Conservation (phyloP, 352 stramenopile species). For the Globisporangium alternatum region DNA sequence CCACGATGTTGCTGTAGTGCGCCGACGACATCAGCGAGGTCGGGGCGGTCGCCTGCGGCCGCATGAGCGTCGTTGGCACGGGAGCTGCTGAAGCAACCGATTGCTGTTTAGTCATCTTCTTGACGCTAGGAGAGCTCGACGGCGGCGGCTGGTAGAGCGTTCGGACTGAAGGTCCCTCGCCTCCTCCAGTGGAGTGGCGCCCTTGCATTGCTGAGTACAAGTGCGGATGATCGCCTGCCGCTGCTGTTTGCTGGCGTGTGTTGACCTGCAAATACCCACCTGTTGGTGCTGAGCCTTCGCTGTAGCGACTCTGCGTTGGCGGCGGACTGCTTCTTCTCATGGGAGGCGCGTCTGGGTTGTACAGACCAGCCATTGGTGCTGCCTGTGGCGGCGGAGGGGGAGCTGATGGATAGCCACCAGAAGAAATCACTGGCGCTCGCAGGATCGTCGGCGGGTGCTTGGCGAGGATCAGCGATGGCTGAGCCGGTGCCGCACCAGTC, state of each 20-base stretch:
- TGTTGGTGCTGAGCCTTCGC: slow-evolving; percentile 1
- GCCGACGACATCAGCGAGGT: neutral
- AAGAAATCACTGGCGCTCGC: slow-evolving; percentile 8
- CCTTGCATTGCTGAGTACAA: neutral
- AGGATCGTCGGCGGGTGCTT: slow-evolving; percentile 46
- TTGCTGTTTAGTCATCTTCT: slow-evolving; percentile 13
- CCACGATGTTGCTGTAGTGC: slow-evolving; percentile 10
- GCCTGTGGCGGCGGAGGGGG: neutral
- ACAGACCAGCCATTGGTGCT: slow-evolving; percentile 4
- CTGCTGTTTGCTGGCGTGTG: slow-evolving; percentile 5
- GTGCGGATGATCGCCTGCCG: neutral
- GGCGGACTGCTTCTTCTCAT: slow-evolving; percentile 7
- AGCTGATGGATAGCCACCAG: neutral
- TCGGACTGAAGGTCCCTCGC: neutral
- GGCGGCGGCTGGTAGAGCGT: slow-evolving; percentile 19
- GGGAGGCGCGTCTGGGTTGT: slow-evolving; percentile 11
- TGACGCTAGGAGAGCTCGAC: slow-evolving; percentile 16
- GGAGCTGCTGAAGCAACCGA: neutral
- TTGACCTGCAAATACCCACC: slow-evolving; percentile 19
- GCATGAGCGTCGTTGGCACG: slow-evolving; percentile 9
- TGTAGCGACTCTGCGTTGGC: slow-evolving; percentile 13
- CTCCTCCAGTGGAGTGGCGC: slow-evolving; percentile 9
- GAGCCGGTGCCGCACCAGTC: slow-evolving; percentile 2
- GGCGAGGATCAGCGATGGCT: slow-evolving; percentile 27
- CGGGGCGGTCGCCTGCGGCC: slow-evolving; percentile 13